Conservation (phyloP, 192 early-diverging fungal genomes). For the Coemansia pectinata region DNA sequence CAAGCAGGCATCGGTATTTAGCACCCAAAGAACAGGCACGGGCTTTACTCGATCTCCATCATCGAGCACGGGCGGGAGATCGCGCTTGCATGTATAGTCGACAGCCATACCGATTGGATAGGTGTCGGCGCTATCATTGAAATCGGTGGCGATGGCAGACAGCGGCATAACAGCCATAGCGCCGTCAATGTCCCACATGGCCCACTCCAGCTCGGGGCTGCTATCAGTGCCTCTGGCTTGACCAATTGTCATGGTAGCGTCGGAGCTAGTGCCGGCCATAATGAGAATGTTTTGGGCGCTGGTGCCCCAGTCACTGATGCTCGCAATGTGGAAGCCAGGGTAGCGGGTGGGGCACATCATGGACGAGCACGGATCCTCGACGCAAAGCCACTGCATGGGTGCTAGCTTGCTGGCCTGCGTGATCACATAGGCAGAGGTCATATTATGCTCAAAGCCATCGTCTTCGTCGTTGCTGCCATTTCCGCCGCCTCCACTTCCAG, state of each 20-base stretch:
- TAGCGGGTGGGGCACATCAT: slow-evolving; percentile 53
- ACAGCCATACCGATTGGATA: slow-evolving; percentile 70
- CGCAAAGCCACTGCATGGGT: slow-evolving; percentile 52
- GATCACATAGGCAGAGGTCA: slow-evolving; percentile 62
- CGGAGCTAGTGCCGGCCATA: slow-evolving; percentile 38
- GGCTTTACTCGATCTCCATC: slow-evolving; percentile 58
- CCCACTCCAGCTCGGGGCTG: slow-evolving; percentile 58
- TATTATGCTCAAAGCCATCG: slow-evolving; percentile 37
- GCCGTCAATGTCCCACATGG: slow-evolving; percentile 69
- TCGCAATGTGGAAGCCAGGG: slow-evolving; percentile 63
- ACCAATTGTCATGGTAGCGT: slow-evolving; percentile 45
- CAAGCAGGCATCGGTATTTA: slow-evolving; percentile 66
- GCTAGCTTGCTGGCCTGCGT: slow-evolving; percentile 52
- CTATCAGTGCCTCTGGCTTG: slow-evolving; percentile 17
- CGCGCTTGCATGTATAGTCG: slow-evolving; percentile 68
- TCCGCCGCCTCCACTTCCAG: slow-evolving; percentile 41
- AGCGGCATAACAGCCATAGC: slow-evolving; percentile 61
- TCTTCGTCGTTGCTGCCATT: slow-evolving; percentile 14
- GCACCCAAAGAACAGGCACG: slow-evolving; percentile 70
- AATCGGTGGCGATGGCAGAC: slow-evolving; percentile 32
- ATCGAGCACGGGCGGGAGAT: slow-evolving; percentile 57
- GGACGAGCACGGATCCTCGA: slow-evolving; percentile 62
- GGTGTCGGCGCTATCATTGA: slow-evolving; percentile 59
- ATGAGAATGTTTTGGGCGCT: slow-evolving; percentile 40
- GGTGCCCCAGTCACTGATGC: slow-evolving; percentile 59